A percentile compares a stretch with the other conserved stretches of the same genome.
Evolutionary conservation across 2,329 filamentous ascomycete species (phyloP).

Genomic region (Ophiosphaerella narmari): DNA sequence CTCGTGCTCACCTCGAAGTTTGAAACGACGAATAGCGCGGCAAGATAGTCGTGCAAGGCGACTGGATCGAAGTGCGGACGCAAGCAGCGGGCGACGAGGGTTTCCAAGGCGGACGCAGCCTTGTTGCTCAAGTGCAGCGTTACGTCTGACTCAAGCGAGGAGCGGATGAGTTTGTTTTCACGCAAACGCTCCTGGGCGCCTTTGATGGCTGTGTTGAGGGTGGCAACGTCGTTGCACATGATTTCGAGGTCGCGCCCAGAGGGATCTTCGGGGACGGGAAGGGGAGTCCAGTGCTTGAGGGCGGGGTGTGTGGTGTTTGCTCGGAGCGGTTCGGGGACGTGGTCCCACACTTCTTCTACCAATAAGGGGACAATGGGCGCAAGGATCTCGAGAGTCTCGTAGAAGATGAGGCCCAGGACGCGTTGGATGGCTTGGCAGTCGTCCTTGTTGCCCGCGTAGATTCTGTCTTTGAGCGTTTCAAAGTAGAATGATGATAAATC

Average conservation of each 20-base stretch:
- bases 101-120: background rate
- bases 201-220: conserved; percentile 71
- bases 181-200: conserved; percentile 74
- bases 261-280: conserved; percentile 5
- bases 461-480: conserved; percentile 85
- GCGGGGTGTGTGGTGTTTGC: conserved; percentile 32
- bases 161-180: conserved; percentile 72
- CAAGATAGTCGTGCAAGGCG: background rate
- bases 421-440: conserved; percentile 64
- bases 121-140: conserved; percentile 29
- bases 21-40: conserved; percentile 1
- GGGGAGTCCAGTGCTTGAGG: conserved; percentile 26
- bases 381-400: conserved; percentile 76
- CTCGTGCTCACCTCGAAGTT: background rate
- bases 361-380: conserved; percentile 80
- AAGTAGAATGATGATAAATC: conserved; percentile 94
- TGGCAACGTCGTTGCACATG: conserved; percentile 47
- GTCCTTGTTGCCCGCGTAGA: conserved; percentile 79
- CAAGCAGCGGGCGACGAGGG: background rate
- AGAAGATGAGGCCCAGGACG: conserved; percentile 65
- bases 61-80: background rate
- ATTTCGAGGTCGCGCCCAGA: conserved; percentile 20
- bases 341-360: conserved; percentile 86
- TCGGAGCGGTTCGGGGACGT: conserved; percentile 69
- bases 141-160: conserved; percentile 78